Conservation (phyloP, 164 flowering plant genomes). For the Litsea cubeba region DNA sequence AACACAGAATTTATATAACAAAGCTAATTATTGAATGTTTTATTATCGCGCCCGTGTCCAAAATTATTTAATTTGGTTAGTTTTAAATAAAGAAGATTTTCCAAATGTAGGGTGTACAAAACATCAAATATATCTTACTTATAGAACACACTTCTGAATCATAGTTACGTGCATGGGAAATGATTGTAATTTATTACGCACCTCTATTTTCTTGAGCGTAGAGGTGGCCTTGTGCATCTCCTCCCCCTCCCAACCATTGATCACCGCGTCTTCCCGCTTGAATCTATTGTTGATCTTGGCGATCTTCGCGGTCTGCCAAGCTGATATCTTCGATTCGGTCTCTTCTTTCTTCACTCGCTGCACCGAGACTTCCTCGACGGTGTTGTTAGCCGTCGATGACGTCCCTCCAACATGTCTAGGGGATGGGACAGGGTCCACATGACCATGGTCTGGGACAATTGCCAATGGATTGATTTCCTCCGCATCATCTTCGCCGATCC, state of each 20-base stretch:
- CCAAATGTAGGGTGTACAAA: too few relatives aligned
- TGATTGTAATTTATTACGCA: constrained; percentile 14
- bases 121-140: not conserved
- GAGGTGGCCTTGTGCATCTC: constrained; percentile 59
- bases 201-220: constrained; percentile 90
- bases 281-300: constrained; percentile 81
- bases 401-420: constrained; percentile 13
- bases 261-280: constrained; percentile 80
- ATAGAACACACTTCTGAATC: not conserved
- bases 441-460: constrained; percentile 32
- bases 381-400: not conserved
- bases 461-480: constrained; percentile 37
- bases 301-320: constrained; percentile 84
- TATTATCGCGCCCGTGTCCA: too few relatives aligned
- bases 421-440: constrained; percentile 22
- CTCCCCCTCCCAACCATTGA: constrained; percentile 77
- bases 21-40: too few relatives aligned
- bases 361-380: constrained; percentile 33
- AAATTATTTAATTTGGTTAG: too few relatives aligned
- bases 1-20: too few relatives aligned
- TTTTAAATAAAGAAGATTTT: too few relatives aligned
- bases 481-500: constrained; percentile 8
- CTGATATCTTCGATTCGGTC: constrained; percentile 77
- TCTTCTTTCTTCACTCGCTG: constrained; percentile 79
- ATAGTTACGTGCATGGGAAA: not conserved